A percentile compares a stretch with the other conserved stretches of the same genome.
Conservation (phyloP, 495 filamentous ascomycete species). For the Podospora australis region DNA sequence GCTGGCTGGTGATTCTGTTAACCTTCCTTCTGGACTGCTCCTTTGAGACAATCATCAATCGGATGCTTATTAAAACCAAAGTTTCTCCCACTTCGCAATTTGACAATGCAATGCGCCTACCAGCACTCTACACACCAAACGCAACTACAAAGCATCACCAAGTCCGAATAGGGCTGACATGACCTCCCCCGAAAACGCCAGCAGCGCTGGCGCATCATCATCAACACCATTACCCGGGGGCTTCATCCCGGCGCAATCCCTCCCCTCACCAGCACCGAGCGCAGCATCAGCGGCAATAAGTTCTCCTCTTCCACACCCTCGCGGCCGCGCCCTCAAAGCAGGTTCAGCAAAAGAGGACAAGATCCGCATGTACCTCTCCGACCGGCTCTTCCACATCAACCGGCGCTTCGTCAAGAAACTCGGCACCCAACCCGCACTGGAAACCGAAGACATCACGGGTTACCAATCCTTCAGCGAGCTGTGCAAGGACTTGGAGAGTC, state of each 20-base stretch:
- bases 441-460: constrained; percentile 45
- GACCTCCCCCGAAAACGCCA: background rate
- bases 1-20: too few relatives aligned
- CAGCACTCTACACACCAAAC: background rate
- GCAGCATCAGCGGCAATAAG: constrained; percentile 31
- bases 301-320: constrained; percentile 53
- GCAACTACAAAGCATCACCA: background rate
- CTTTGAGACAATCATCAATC: background rate
- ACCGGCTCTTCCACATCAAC: constrained; percentile 55
- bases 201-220: background rate
- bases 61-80: background rate
- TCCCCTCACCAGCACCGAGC: constrained; percentile 52
- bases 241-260: constrained; percentile 41
- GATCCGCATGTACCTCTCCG: constrained; percentile 64
- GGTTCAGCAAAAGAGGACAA: constrained; percentile 72
- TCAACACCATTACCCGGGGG: constrained; percentile 21
- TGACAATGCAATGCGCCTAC: constrained; percentile 20
- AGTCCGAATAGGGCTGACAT: constrained; percentile 33
- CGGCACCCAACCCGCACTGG: constrained; percentile 40
- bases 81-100: too few relatives aligned
- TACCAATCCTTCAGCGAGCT: constrained; percentile 66
- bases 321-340: constrained; percentile 55
- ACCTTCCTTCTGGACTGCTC: too few relatives aligned
- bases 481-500: constrained; percentile 58
- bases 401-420: constrained; percentile 71